Conservation (phyloP, 306 rosid genomes). For the Lagenaria siceraria region DNA sequence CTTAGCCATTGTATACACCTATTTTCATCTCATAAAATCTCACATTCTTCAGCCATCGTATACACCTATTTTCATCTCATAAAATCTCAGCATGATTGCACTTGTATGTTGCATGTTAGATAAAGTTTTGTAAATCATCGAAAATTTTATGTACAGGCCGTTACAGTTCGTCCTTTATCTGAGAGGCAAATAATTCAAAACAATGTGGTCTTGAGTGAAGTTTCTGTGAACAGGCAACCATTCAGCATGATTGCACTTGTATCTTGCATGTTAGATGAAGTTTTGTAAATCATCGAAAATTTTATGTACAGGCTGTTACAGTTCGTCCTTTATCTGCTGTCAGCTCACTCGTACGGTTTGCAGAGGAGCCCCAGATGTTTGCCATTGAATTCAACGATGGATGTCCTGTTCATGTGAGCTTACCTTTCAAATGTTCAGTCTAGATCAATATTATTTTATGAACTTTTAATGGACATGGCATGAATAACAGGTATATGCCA, state of each 20-base stretch:
- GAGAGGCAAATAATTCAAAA: background rate
- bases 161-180: conserved; percentile 78
- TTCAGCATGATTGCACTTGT: background rate
- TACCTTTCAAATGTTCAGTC: conserved; percentile 10
- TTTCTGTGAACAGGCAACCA: background rate
- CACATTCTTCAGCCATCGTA: background rate
- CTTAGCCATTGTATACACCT: background rate
- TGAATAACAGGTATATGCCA: conserved; percentile 80
- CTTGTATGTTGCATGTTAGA: conserved; percentile 3
- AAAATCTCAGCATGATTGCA: background rate
- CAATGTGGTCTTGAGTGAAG: background rate
- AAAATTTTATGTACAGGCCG: conserved; percentile 90
- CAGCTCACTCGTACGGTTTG: conserved; percentile 82
- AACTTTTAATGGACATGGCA: conserved; percentile 26
- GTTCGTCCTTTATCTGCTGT: conserved; percentile 97
- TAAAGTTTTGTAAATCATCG: conserved; percentile 40
- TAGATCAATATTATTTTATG: conserved; percentile 13
- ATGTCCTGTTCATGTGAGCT: conserved; percentile 88
- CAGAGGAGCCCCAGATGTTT: conserved; percentile 99
- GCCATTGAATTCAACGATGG: conserved; percentile 97
- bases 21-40: background rate
- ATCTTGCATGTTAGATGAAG: conserved; percentile 10
- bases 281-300: conserved; percentile 49
- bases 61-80: background rate
- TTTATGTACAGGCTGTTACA: conserved; percentile 92